Base-by-base conservation (phyloP, 2,329 filamentous ascomycete genomes). In the Xylariaceae sp. region DNA sequence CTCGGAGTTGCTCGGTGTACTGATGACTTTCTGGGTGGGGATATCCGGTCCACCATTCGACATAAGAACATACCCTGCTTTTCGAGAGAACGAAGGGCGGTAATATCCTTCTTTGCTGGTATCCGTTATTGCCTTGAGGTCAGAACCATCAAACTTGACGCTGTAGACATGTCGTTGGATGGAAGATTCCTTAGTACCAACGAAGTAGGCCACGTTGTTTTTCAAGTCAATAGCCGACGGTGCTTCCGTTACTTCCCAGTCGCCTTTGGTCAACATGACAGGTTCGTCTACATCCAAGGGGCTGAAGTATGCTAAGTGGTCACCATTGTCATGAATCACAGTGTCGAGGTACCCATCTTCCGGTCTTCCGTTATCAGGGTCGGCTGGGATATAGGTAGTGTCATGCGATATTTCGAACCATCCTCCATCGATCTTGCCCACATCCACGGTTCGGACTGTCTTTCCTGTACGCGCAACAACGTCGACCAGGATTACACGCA, bases 401-500 rank as follows among this genome's bases (percentile, higher is more conserved):
- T 86, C 82, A 61, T 96, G 86, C 1, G 90, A 89, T 39, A 96
- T 89, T 70, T 99, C 94, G 61, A 96, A 92, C 94, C 94, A 99
- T 32, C 94, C 95, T 18, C 91, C 91, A 66, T 99, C 94, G n/a
- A 96, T 76, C 49, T 86, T 78, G 56, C 83, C 81, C 43, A 96
- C 83, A 66, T 99, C 83, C 43, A 89, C 80, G 17, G 84, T 86
- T 55, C 92, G 80, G 42, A 96, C 83, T 1, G 88, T 86, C 67
- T 86, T 87, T 30, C 89, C 91, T 17, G 80, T 83, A 42, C 90
- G 85, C 3, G 77, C 72, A 18, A 75, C 71, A 5, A 94, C 87
- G 64, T 99, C 89, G 48, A 97, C 83, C 6, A 97, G 76, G 6
- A 95, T 83, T 22, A 96, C 84, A 56, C 89, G 90, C 65, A 97